Conservation (phyloP, 345 rosid genomes). For the Brassica nigra region DNA sequence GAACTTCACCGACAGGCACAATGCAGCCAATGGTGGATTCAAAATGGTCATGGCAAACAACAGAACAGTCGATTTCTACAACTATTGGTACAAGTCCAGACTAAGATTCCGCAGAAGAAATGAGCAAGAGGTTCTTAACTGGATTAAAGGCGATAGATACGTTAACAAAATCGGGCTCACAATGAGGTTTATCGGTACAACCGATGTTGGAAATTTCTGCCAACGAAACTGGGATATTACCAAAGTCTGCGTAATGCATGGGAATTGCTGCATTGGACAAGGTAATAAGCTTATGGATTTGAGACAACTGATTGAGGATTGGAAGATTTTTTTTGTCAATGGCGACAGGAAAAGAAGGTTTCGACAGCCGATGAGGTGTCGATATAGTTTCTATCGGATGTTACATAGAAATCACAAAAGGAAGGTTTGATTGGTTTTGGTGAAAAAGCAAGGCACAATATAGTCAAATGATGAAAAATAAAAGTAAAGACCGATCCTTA, state of each 20-base stretch:
- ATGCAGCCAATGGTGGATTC: slow-evolving; percentile 66
- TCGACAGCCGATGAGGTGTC: slow-evolving; percentile 16
- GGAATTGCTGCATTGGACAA: slow-evolving; percentile 56
- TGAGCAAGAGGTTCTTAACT: slow-evolving; percentile 30
- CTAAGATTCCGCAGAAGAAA: slow-evolving; percentile 41
- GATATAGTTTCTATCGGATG: not conserved
- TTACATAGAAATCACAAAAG: not conserved
- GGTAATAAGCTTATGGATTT: slow-evolving; percentile 57
- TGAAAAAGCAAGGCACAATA: not conserved
- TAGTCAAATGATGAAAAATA: not conserved
- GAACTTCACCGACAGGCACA: slow-evolving; percentile 34
- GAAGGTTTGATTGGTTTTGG: slow-evolving; percentile 1
- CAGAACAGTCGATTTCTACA: slow-evolving; percentile 56
- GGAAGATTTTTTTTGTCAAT: slow-evolving; percentile 43
- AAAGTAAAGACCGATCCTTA: not conserved
- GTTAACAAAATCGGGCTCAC: slow-evolving; percentile 31
- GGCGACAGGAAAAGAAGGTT: not conserved
- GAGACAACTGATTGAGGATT: slow-evolving; percentile 50
- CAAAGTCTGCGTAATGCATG: slow-evolving; percentile 68
- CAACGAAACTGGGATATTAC: slow-evolving; percentile 51
- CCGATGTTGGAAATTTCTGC: slow-evolving; percentile 61
- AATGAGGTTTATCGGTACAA: slow-evolving; percentile 58
- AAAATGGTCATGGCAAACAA: slow-evolving; percentile 52
- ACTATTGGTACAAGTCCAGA: slow-evolving; percentile 60
- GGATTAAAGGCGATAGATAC: not conserved